These are phyloP conservation scores for Phyllosticta capitalensis DNA, from an alignment of 2,329 filamentous ascomycete genomes.

Conservation along the genomic window DNA sequence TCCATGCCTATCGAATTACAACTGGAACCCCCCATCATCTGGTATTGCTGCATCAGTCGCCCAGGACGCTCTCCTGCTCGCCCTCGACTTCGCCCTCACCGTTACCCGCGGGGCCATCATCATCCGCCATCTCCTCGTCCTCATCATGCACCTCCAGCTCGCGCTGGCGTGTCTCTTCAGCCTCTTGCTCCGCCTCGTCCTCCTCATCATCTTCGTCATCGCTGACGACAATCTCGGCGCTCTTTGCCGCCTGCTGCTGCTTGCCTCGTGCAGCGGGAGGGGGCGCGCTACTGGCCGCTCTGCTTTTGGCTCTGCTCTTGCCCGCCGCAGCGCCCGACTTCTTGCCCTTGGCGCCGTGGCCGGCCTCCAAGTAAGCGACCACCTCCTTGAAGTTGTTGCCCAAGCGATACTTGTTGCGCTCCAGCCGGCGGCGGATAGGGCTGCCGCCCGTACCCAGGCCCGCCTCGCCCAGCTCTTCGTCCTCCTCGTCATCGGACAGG, in stretches of 20 bases:
- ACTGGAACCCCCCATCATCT: background rate
- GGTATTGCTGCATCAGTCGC: slow-evolving; percentile 20
- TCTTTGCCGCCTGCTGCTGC: slow-evolving; percentile 16
- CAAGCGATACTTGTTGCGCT: slow-evolving; percentile 69
- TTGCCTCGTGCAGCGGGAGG: background rate
- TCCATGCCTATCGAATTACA: too few species aligned
- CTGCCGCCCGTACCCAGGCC: slow-evolving; percentile 29
- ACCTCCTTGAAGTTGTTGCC: slow-evolving; percentile 82
- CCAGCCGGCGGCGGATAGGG: slow-evolving; percentile 58
- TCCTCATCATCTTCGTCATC: slow-evolving; percentile 30
- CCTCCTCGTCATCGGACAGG: background rate
- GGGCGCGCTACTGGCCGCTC: slow-evolving; percentile 17
- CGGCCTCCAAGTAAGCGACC: slow-evolving; percentile 66
- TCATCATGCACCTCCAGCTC: slow-evolving; percentile 13
- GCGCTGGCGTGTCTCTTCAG: slow-evolving; percentile 13
- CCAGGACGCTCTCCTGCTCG: slow-evolving; percentile 37
- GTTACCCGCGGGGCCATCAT: slow-evolving; percentile 16
- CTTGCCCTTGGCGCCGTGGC: slow-evolving; percentile 34
- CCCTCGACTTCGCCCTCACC: slow-evolving; percentile 27
- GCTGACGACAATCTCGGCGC: slow-evolving; percentile 30
- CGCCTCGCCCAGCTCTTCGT: slow-evolving; percentile 10
- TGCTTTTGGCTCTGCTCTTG: slow-evolving; percentile 22
- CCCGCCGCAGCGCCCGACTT: slow-evolving; percentile 33
- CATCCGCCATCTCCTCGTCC: slow-evolving; percentile 19
- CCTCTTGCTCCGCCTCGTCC: slow-evolving; percentile 32